Conservation (phyloP, 1,284 basidiomycete genomes). For the Taiwanofungus camphoratus region DNA sequence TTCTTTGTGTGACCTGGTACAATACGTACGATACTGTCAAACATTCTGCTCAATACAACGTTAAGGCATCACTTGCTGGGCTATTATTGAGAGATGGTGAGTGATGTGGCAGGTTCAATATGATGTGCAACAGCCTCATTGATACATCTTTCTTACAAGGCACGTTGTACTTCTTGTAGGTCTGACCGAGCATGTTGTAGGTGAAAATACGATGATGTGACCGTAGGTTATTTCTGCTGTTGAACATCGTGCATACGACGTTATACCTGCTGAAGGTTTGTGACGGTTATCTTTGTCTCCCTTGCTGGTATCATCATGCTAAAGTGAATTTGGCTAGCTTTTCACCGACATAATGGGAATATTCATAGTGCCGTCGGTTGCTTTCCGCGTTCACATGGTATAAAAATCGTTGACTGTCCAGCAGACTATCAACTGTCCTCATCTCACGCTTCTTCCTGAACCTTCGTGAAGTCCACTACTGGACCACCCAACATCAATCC, state of each 20-base stretch:
- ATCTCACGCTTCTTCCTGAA: background rate
- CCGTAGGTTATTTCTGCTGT: background rate
- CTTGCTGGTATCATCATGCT: background rate
- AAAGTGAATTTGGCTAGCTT: background rate
- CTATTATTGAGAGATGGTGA: background rate
- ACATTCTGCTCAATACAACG: background rate
- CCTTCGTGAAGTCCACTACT: background rate
- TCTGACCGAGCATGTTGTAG: background rate
- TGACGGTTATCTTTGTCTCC: background rate
- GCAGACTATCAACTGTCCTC: background rate
- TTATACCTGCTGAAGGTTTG: background rate
- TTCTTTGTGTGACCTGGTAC: background rate
- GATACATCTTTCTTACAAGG: background rate
- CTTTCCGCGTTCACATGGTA: background rate
- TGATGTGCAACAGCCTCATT: background rate
- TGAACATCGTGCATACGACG: background rate
- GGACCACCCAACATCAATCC: too few relatives aligned
- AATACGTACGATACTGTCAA: too few relatives aligned
- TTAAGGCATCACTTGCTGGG: background rate
- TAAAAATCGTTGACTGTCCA: background rate
- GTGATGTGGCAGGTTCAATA: background rate
- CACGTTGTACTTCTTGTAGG: background rate
- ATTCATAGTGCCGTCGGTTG: background rate
- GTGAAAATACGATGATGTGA: background rate
- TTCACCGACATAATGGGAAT: background rate